Conservation (phyloP, 139 green algal species). For the Mesotaenium endlicherianum region DNA sequence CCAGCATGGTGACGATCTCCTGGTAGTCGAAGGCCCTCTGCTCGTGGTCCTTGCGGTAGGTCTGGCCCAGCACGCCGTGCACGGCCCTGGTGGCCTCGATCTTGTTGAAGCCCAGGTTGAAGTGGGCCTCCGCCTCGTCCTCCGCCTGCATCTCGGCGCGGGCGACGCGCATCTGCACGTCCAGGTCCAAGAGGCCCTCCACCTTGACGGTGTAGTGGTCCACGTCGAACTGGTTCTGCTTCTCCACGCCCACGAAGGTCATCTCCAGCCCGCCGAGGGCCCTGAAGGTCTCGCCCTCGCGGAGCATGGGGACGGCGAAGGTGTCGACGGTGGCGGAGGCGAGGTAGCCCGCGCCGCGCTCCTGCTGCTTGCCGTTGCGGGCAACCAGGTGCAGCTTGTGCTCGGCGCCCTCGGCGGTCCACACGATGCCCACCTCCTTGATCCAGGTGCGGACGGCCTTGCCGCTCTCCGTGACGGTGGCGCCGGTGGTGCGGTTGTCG, state of each 20-base stretch:
- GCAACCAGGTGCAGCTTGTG: conserved; percentile 17
- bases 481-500: background rate
- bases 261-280: background rate
- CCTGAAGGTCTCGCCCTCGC: background rate
- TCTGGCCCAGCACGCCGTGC: no score
- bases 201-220: conserved; percentile 18
- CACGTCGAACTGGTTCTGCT: background rate
- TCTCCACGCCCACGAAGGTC: background rate
- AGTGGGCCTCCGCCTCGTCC: conserved; percentile 27
- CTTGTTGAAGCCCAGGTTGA: conserved; percentile 23
- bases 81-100: no score
- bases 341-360: conserved; percentile 13
- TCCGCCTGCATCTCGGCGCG: background rate
- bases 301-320: background rate
- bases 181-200: conserved; percentile 3
- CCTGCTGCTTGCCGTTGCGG: conserved; percentile 1
- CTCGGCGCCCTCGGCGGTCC: background rate
- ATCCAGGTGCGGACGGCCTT: conserved; percentile 39
- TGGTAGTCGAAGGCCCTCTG: no score
- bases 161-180: background rate
- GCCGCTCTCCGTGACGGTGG: background rate
- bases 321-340: background rate
- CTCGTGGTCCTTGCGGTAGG: no score
- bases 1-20: no score
- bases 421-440: conserved; percentile 22